These are phyloP conservation scores for Sonneratia caseolaris DNA, from an alignment of 345 rosid species.

Conservation along the genomic window DNA sequence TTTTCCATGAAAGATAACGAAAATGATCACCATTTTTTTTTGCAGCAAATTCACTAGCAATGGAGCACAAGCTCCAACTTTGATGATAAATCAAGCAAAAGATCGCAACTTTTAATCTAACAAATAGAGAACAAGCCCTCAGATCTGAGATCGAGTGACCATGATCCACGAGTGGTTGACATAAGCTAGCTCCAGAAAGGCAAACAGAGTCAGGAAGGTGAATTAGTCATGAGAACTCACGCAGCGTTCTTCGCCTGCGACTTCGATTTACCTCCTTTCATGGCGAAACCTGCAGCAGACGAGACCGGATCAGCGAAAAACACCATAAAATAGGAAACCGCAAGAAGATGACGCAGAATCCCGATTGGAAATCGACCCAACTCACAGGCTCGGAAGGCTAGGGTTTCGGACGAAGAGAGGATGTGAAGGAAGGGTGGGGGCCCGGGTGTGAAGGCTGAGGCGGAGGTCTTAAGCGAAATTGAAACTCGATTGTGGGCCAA, in stretches of 20 bases:
- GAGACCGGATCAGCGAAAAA: slow-evolving; percentile 6
- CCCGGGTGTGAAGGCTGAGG: slow-evolving; percentile 2
- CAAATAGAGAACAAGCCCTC: neutral
- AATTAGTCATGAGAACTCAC: slow-evolving; percentile 27
- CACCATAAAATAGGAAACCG: slow-evolving; percentile 1
- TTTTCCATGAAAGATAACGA: neutral
- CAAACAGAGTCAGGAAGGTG: neutral
- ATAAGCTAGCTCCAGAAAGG: neutral
- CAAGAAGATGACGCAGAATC: neutral
- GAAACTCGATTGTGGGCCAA: slow-evolving; percentile 55
- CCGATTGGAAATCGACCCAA: slow-evolving; percentile 3
- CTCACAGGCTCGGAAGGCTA: slow-evolving; percentile 11
- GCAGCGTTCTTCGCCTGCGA: slow-evolving; percentile 56
- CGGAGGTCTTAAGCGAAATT: slow-evolving; percentile 53
- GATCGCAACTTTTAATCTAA: neutral
- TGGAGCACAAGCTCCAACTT: neutral
- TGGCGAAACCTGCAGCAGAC: slow-evolving; percentile 41
- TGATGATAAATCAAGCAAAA: neutral
- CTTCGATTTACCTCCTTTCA: slow-evolving; percentile 94
- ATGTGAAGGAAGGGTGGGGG: neutral
- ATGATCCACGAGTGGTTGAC: neutral
- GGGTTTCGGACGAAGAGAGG: slow-evolving; percentile 13
- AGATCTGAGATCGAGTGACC: slow-evolving; percentile 5
- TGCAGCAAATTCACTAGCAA: neutral
- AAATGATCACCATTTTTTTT: neutral